A percentile compares a stretch with the other conserved stretches of the same genome.
phyloP scores from a whole-genome alignment of 2,329 filamentous ascomycete genomes.

The Penicillium palitans region DNA sequence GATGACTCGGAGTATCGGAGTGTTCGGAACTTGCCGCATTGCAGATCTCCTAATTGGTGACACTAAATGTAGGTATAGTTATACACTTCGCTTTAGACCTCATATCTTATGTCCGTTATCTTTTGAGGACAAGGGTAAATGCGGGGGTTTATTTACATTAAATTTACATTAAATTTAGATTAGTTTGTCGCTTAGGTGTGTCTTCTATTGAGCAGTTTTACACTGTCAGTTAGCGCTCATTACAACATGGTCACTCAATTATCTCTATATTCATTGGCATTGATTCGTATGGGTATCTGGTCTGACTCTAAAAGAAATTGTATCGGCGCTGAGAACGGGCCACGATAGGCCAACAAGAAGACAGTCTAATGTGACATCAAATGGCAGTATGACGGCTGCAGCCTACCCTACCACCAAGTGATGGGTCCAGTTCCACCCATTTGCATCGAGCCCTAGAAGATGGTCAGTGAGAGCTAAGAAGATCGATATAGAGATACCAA shows the following conservation, averaged over 20 bases:
- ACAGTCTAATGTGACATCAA: not conserved
- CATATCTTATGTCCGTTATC: not conserved
- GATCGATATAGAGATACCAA: slow-evolving; percentile 21
- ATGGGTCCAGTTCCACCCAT: slow-evolving; percentile 48
- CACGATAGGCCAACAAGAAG: slow-evolving; percentile 1
- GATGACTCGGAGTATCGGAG: slow-evolving; percentile 24
- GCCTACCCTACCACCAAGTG: slow-evolving; percentile 49
- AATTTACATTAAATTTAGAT: not conserved
- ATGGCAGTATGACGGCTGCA: not conserved
- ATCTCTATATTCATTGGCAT: slow-evolving; percentile 9
- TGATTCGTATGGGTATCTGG: slow-evolving; percentile 27
- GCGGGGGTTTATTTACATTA: not conserved
- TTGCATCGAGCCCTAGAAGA: slow-evolving; percentile 47
- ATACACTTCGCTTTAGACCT: not conserved
- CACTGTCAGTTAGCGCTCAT: not conserved
- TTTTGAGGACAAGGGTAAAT: not conserved
- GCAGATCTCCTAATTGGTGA: not conserved
- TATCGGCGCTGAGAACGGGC: not conserved
- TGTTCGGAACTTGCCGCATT: slow-evolving; percentile 20
- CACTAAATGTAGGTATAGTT: not conserved
- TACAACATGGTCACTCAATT: not conserved
- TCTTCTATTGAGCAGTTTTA: not conserved
- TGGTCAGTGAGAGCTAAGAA: slow-evolving; percentile 13
- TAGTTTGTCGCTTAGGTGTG: not conserved
- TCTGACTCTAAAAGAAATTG: slow-evolving; percentile 19